phyloP scores from a whole-genome alignment of 2,329 filamentous ascomycete species.

The Xylaria sp. region DNA sequence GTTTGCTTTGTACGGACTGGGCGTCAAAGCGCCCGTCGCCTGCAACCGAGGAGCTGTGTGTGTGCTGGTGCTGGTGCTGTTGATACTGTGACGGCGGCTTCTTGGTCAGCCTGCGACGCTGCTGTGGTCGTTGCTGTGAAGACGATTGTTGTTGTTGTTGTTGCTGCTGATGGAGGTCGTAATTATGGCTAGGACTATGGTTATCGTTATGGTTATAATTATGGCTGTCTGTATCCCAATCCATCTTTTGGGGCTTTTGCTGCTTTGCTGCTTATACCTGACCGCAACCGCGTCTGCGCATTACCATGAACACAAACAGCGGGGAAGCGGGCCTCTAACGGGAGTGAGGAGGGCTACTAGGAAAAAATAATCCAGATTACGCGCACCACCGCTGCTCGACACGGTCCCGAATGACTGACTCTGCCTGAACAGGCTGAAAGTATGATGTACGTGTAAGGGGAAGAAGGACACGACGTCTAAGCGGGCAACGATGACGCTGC shows the following conservation, averaged over 20 bases:
- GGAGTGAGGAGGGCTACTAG: constrained; percentile 1
- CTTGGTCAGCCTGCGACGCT: constrained; percentile 71
- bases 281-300: constrained; percentile 29
- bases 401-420: constrained; percentile 18
- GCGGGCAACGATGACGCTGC: constrained; percentile 19
- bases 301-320: constrained; percentile 35
- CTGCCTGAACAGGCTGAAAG: constrained; percentile 19
- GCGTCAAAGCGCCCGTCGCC: constrained; percentile 67
- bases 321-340: constrained; percentile 24
- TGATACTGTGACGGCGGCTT: constrained; percentile 58
- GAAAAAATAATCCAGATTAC: constrained; percentile 4
- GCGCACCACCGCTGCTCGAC: constrained; percentile 1
- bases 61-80: constrained; percentile 14
- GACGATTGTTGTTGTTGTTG: not conserved
- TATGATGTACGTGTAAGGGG: constrained; percentile 21
- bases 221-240: constrained; percentile 28
- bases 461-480: constrained; percentile 25
- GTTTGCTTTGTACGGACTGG: constrained; percentile 69
- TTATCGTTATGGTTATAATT: constrained; percentile 5
- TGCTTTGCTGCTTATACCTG: not conserved
- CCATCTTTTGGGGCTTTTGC: constrained; percentile 25
- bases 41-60: constrained; percentile 57
- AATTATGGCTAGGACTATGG: constrained; percentile 7
- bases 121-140: constrained; percentile 16
- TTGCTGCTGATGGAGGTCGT: not conserved